A percentile compares a stretch with the other conserved stretches of the same genome.
phyloP scores from a whole-genome alignment of 192 early-diverging fungal species.

The Dissophora globulifera region DNA sequence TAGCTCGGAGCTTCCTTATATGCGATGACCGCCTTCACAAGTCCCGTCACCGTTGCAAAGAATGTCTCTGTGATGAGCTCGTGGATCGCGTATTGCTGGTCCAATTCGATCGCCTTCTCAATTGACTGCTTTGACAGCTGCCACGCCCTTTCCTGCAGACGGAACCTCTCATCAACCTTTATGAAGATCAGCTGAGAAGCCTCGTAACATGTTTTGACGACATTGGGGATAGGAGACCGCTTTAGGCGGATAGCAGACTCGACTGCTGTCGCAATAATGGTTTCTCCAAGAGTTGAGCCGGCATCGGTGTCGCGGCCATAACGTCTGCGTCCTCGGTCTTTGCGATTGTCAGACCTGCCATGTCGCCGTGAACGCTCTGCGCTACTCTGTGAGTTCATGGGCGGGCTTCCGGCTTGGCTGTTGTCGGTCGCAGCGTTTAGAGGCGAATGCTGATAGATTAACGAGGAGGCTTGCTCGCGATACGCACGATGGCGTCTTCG shows the following conservation, averaged over 20 bases:
- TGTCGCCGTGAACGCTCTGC: not conserved
- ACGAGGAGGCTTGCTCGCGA: constrained; percentile 18
- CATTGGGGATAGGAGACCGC: constrained; percentile 65
- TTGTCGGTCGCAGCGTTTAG: not conserved
- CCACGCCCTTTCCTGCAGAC: constrained; percentile 59
- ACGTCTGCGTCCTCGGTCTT: not conserved
- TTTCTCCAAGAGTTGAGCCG: constrained; percentile 17
- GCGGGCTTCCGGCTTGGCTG: not conserved
- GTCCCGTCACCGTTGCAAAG: constrained; percentile 50
- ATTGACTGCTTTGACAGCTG: constrained; percentile 58
- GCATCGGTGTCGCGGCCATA: not conserved
- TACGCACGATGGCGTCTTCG: constrained; percentile 35
- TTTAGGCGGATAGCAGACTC: constrained; percentile 62
- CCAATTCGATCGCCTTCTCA: constrained; percentile 61
- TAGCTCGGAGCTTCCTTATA: constrained; percentile 61
- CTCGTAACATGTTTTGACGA: constrained; percentile 45
- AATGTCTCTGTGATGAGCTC: constrained; percentile 57
- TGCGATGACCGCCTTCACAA: constrained; percentile 62
- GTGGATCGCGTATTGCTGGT: constrained; percentile 64
- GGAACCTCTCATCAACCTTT: constrained; percentile 59
- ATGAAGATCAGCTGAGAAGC: constrained; percentile 28
- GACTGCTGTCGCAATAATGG: constrained; percentile 58
- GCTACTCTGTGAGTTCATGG: not conserved
- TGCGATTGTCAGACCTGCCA: not conserved
- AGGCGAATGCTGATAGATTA: constrained; percentile 30